A percentile compares a stretch with the other conserved stretches of the same genome.
These are phyloP conservation scores for Malbranchea zuffiana DNA, from an alignment of 2,329 filamentous ascomycete species.

Conservation along the genomic window DNA sequence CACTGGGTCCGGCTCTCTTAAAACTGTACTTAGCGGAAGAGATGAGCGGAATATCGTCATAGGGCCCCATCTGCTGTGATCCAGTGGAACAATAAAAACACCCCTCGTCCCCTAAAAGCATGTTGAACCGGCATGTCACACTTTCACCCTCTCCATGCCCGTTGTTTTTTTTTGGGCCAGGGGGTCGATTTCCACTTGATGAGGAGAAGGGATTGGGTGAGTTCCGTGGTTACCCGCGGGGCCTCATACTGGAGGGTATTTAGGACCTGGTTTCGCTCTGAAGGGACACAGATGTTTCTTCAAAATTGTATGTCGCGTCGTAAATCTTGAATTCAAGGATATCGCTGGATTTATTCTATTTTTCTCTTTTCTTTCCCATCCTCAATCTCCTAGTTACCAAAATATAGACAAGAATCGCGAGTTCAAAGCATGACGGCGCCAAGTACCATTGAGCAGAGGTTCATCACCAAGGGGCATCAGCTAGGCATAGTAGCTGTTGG, in stretches of 20 bases:
- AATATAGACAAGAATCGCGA: not conserved
- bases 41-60: too few species aligned
- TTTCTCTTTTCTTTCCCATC: not conserved
- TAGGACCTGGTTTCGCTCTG: too few species aligned
- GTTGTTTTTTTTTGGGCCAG: not conserved
- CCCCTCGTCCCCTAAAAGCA: constrained; percentile 36
- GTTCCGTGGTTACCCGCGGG: constrained; percentile 8
- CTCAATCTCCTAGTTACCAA: not conserved
- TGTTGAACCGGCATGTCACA: constrained; percentile 31
- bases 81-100: constrained; percentile 8
- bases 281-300: too few species aligned
- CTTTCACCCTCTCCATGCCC: constrained; percentile 8
- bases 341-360: not conserved
- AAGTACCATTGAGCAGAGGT: constrained; percentile 55
- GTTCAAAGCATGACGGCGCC: constrained; percentile 41
- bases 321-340: not conserved
- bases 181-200: too few species aligned
- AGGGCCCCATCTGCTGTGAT: constrained; percentile 19
- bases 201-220: not conserved
- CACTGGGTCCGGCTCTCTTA: constrained; percentile 28
- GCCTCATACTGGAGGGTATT: not conserved
- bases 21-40: constrained; percentile 41
- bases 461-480: constrained; percentile 67
- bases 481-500: constrained; percentile 89
- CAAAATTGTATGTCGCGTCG: not conserved